These are phyloP conservation scores for Trichoderma parareesei DNA, from an alignment of 495 filamentous ascomycete genomes.

Conservation along the genomic window DNA sequence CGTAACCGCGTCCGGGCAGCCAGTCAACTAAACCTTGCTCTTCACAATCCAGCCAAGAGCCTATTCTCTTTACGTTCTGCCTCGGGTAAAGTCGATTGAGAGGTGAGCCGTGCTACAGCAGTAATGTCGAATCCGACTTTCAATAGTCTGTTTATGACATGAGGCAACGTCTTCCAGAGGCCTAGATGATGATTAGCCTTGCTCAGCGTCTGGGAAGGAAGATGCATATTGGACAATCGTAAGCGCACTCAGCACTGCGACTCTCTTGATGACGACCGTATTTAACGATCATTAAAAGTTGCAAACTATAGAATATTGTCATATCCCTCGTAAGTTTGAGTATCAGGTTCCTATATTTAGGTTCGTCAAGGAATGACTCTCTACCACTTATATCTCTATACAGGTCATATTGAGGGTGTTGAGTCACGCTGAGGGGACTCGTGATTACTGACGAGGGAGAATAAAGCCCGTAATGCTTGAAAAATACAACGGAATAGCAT, in stretches of 20 bases:
- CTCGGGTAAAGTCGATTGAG: slow-evolving; percentile 27
- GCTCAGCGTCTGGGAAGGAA: neutral
- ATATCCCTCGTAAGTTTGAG: no score
- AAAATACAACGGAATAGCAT: no score
- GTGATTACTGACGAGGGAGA: no score
- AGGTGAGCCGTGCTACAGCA: slow-evolving; percentile 39
- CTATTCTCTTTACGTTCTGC: slow-evolving; percentile 26
- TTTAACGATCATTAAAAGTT: slow-evolving; percentile 6
- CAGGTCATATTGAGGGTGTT: no score
- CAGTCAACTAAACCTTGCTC: slow-evolving; percentile 40
- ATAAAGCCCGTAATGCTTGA: no score
- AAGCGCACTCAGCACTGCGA: slow-evolving; percentile 40
- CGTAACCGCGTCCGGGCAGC: slow-evolving; percentile 39
- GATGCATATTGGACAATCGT: neutral
- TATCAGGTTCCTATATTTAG: no score
- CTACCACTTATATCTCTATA: no score
- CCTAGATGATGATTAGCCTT: slow-evolving; percentile 24
- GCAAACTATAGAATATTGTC: no score
- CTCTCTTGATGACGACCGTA: slow-evolving; percentile 38
- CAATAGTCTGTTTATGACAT: slow-evolving; percentile 43
- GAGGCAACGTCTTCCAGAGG: slow-evolving; percentile 44
- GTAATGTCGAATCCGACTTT: slow-evolving; percentile 48
- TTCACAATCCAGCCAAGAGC: slow-evolving; percentile 35
- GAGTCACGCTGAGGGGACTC: no score
- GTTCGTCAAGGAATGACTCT: no score